These are phyloP conservation scores for Xerocomus nothofagi DNA, from an alignment of 1,284 basidiomycete species.

Conservation along the genomic window DNA sequence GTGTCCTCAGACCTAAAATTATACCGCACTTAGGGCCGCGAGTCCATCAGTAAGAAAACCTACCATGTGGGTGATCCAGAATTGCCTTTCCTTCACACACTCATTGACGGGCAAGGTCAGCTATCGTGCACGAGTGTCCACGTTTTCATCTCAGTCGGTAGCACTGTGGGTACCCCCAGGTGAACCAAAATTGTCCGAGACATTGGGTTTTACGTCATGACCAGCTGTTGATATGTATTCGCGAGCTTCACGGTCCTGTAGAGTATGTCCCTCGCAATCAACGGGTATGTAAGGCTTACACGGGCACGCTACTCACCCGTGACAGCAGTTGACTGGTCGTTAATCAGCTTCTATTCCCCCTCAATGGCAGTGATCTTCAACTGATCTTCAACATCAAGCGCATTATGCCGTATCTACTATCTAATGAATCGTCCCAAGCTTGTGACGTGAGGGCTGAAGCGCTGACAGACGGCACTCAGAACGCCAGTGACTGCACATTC, in stretches of 20 bases:
- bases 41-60: slow-evolving; percentile 4
- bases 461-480: not conserved
- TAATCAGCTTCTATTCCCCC: slow-evolving; percentile 30
- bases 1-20: slow-evolving; percentile 2
- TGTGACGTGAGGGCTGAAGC: slow-evolving; percentile 1
- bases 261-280: not conserved
- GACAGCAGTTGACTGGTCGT: slow-evolving; percentile 14
- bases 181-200: slow-evolving; percentile 4
- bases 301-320: slow-evolving; percentile 1
- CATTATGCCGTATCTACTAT: slow-evolving; percentile 20
- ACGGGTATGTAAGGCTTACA: not conserved
- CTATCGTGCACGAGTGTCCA: slow-evolving; percentile 1
- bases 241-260: slow-evolving; percentile 5
- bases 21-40: not conserved
- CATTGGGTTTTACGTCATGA: slow-evolving; percentile 25
- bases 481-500: not conserved
- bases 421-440: not conserved
- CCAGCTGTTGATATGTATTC: not conserved
- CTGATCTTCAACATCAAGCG: slow-evolving; percentile 26
- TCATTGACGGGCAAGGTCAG: not conserved
- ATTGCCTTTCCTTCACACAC: slow-evolving; percentile 3
- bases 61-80: not conserved
- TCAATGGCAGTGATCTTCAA: slow-evolving; percentile 33
- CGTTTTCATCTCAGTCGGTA: slow-evolving; percentile 3
- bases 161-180: slow-evolving; percentile 1